Evolutionary conservation across 2,329 filamentous ascomycete genomes (phyloP).

Genomic region (Elsinoe ampelina): DNA sequence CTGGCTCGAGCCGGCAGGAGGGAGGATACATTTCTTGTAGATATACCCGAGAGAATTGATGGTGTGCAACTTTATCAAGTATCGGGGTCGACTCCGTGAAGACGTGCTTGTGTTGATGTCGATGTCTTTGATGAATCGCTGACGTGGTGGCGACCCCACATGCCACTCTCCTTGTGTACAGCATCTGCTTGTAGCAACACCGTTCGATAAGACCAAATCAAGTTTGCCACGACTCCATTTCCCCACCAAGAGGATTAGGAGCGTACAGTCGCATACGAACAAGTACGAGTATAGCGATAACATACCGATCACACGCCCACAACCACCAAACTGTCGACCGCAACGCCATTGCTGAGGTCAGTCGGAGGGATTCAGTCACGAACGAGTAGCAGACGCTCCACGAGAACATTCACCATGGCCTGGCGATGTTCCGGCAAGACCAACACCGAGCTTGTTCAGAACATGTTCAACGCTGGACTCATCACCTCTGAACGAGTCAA

Average conservation of each 20-base stretch:
- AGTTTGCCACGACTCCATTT: neutral
- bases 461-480: slow-evolving; percentile 61
- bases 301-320: neutral
- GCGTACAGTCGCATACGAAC: too few species aligned
- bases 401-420: slow-evolving; percentile 55
- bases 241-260: too few species aligned
- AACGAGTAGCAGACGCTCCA: neutral
- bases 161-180: neutral
- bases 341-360: neutral
- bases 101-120: neutral
- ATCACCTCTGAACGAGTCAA: slow-evolving; percentile 65
- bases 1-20: neutral
- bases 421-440: slow-evolving; percentile 73
- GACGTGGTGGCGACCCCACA: slow-evolving; percentile 10
- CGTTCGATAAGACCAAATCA: neutral
- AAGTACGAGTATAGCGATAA: too few species aligned
- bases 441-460: slow-evolving; percentile 68
- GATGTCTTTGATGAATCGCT: neutral
- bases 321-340: neutral
- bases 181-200: neutral
- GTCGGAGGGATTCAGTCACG: neutral
- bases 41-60: slow-evolving; percentile 5
- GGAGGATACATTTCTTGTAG: neutral
- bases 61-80: neutral
- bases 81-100: neutral